phyloP scores from a whole-genome alignment of 1,139 yeast genomes.

The Blastobotrys persicus region DNA sequence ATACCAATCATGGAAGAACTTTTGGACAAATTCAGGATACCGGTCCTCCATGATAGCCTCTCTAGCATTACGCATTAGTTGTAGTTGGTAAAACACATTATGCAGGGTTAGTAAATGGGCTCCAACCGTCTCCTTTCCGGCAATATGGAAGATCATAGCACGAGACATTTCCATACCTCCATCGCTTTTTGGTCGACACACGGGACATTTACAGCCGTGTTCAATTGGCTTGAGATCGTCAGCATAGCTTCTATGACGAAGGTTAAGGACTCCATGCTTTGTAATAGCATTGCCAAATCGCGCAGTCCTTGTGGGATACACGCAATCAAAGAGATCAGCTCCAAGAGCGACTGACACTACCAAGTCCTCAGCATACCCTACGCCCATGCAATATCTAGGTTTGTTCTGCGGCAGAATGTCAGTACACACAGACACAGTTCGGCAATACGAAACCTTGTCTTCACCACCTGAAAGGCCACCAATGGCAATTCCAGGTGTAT shows the following conservation, averaged over 20 bases:
- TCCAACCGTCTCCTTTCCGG: slow-evolving; percentile 44
- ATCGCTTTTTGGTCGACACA: slow-evolving; percentile 35
- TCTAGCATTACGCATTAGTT: slow-evolving; percentile 43
- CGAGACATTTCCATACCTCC: slow-evolving; percentile 42
- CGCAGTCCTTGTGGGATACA: slow-evolving; percentile 47
- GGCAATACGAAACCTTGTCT: slow-evolving; percentile 42
- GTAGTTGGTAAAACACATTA: slow-evolving; percentile 44
- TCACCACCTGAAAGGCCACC: slow-evolving; percentile 49
- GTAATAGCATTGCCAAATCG: slow-evolving; percentile 48
- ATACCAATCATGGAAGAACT: slow-evolving; percentile 38
- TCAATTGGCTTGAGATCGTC: slow-evolving; percentile 42
- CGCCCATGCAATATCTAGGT: slow-evolving; percentile 49
- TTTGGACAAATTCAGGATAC: slow-evolving; percentile 39
- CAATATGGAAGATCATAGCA: slow-evolving; percentile 39
- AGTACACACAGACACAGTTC: slow-evolving; percentile 42
- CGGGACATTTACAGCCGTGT: slow-evolving; percentile 43
- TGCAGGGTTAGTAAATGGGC: slow-evolving; percentile 46
- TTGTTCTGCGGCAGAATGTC: slow-evolving; percentile 42
- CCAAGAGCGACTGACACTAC: slow-evolving; percentile 47
- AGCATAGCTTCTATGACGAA: slow-evolving; percentile 37
- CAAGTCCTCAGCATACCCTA: slow-evolving; percentile 47
- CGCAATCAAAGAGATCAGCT: slow-evolving; percentile 48
- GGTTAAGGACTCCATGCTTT: slow-evolving; percentile 38
- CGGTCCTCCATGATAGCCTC: slow-evolving; percentile 41
- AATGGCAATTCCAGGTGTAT: slow-evolving; percentile 48